phyloP scores from a whole-genome alignment of 768 basidiomycete genomes.

The Coprinellus aureogranulatus region DNA sequence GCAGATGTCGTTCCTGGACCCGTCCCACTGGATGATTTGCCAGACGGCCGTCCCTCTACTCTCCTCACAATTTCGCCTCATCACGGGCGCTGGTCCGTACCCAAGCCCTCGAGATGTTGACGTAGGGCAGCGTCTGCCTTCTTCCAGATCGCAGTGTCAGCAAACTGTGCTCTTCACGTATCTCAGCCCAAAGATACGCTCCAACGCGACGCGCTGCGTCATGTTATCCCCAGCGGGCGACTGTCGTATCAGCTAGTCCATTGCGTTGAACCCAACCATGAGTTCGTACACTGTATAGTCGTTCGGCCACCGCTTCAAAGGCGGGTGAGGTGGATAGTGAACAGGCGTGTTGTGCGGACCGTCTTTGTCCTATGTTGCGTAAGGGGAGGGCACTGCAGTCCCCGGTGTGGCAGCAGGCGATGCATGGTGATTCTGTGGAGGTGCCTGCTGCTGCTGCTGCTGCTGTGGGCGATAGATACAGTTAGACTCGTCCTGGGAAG shows the following conservation, averaged over 20 bases:
- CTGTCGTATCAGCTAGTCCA: conserved; percentile 41
- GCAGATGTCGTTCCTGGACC: conserved; percentile 1
- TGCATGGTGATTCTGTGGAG: conserved; percentile 15
- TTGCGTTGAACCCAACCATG: conserved; percentile 54
- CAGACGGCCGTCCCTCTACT: conserved; percentile 50
- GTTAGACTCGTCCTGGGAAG: conserved; percentile 7
- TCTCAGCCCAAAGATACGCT: conserved; percentile 65
- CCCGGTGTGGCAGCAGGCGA: conserved; percentile 10
- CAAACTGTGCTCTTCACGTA: conserved; percentile 77
- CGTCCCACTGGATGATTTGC: conserved; percentile 1
- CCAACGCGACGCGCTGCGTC: conserved; percentile 67
- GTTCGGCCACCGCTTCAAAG: conserved; percentile 73
- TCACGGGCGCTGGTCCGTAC: conserved; percentile 52
- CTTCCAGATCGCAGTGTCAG: conserved; percentile 65
- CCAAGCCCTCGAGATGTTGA: conserved; percentile 55
- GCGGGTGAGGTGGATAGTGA: conserved; percentile 45
- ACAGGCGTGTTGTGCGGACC: conserved; percentile 18
- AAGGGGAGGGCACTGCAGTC: conserved; percentile 16
- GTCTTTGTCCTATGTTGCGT: conserved; percentile 9
- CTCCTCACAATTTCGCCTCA: conserved; percentile 70
- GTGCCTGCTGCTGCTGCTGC: conserved; percentile 1
- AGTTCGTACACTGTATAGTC: conserved; percentile 71
- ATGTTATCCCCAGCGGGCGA: conserved; percentile 39
- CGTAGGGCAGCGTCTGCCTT: conserved; percentile 49
- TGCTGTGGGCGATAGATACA: conserved; percentile 8